These are phyloP conservation scores for Leccinum pachyderme DNA, from an alignment of 1,284 basidiomycete species.

Conservation along the genomic window DNA sequence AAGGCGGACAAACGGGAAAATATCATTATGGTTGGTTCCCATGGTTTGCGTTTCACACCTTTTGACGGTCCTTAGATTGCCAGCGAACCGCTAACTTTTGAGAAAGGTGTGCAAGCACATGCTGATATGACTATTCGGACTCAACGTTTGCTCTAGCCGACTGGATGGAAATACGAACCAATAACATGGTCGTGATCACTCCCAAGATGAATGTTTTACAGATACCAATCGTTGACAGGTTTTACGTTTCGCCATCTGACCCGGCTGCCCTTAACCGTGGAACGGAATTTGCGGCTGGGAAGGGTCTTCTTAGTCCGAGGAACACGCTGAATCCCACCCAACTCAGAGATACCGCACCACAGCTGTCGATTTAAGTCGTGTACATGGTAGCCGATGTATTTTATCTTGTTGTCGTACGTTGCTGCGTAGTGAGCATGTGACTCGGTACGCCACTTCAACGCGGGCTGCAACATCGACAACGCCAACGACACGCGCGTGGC, in stretches of 20 bases:
- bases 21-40: conserved; percentile 73
- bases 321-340: conserved; percentile 29
- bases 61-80: conserved; percentile 55
- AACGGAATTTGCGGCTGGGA: conserved; percentile 74
- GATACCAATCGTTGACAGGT: conserved; percentile 92
- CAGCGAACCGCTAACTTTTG: conserved; percentile 91
- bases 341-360: conserved; percentile 18
- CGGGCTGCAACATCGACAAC: neutral
- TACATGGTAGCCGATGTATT: neutral
- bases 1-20: conserved; percentile 96
- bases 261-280: conserved; percentile 60
- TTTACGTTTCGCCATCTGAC: conserved; percentile 78
- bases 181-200: conserved; percentile 89
- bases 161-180: conserved; percentile 97
- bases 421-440: conserved; percentile 10
- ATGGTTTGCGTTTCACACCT: neutral
- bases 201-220: conserved; percentile 93
- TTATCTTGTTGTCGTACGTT: conserved; percentile 1
- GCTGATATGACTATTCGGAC: neutral
- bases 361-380: conserved; percentile 16
- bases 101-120: conserved; percentile 62
- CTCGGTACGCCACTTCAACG: neutral
- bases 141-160: conserved; percentile 52
- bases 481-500: neutral
- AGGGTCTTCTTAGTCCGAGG: conserved; percentile 63